Evolutionary conservation across 805 yeast species (phyloP).

Genomic region (Cyberlindnera japonica): DNA sequence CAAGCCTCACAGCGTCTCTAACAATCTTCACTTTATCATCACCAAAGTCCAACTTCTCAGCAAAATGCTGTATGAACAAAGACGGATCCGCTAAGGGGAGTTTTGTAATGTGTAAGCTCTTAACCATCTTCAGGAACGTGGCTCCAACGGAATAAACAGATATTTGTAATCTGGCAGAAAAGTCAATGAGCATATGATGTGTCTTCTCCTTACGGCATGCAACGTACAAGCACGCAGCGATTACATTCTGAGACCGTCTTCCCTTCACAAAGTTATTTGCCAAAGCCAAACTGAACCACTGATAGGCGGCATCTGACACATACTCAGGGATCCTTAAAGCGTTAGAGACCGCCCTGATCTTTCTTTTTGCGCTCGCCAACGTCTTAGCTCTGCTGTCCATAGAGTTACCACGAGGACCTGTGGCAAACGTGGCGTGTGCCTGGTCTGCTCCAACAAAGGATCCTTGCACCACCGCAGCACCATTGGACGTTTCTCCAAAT

Average conservation of each 20-base stretch:
- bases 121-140: slow-evolving; percentile 90
- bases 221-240: slow-evolving; percentile 90
- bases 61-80: slow-evolving; percentile 88
- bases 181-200: slow-evolving; percentile 94
- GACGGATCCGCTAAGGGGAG: slow-evolving; percentile 94
- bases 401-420: slow-evolving; percentile 65
- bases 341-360: slow-evolving; percentile 75
- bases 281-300: slow-evolving; percentile 86
- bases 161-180: slow-evolving; percentile 83
- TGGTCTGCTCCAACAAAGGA: slow-evolving; percentile 89
- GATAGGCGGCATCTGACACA: slow-evolving; percentile 80
- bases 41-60: slow-evolving; percentile 82
- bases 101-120: slow-evolving; percentile 67
- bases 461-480: slow-evolving; percentile 96
- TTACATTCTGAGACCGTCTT: slow-evolving; percentile 90
- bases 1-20: slow-evolving; percentile 81
- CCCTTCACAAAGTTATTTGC: slow-evolving; percentile 93
- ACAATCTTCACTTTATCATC: slow-evolving; percentile 68
- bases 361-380: slow-evolving; percentile 72
- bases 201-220: slow-evolving; percentile 92
- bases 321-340: slow-evolving; percentile 79
- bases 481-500: slow-evolving; percentile 86
- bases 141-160: slow-evolving; percentile 95
- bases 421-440: slow-evolving; percentile 61
- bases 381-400: slow-evolving; percentile 90